Percentiles rank a stretch among this genome's conserved stretches.
Evolutionary conservation across 108 stramenopile genomes (phyloP).

Genomic region (Conticribra guillardii): DNA sequence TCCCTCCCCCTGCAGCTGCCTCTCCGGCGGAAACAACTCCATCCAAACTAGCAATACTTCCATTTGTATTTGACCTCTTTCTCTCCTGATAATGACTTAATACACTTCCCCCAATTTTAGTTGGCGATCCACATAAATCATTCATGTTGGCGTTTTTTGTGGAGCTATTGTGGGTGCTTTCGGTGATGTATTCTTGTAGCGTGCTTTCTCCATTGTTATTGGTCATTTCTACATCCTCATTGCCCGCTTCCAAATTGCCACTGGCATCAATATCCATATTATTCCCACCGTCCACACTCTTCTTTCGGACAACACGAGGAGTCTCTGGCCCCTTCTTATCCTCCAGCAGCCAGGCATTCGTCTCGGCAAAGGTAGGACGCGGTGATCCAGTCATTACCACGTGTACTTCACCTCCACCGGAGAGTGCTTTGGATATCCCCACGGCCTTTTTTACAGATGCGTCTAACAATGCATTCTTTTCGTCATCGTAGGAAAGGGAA

Average conservation of each 20-base stretch:
- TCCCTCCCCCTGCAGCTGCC: neutral
- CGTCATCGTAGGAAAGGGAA: constrained; percentile 28
- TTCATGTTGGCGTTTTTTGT: constrained; percentile 36
- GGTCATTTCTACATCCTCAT: no score
- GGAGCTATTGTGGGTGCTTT: constrained; percentile 14
- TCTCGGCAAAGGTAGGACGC: constrained; percentile 49
- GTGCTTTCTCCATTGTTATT: no score
- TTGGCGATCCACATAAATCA: constrained; percentile 26
- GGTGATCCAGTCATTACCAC: constrained; percentile 41
- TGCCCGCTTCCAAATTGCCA: no score
- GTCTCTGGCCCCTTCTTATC: neutral
- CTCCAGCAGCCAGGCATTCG: constrained; percentile 52
- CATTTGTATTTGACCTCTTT: neutral
- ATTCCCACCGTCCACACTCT: no score
- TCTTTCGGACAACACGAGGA: no score
- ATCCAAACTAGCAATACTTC: no score
- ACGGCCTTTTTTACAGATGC: constrained; percentile 9
- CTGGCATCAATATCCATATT: no score
- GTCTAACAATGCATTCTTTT: constrained; percentile 30
- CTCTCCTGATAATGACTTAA: constrained; percentile 8
- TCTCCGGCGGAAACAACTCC: no score
- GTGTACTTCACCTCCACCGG: constrained; percentile 25
- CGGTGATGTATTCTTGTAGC: constrained; percentile 19
- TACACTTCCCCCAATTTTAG: constrained; percentile 13
- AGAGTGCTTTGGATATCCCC: neutral